Evolutionary conservation across 2,329 filamentous ascomycete species (phyloP).

Genomic region (Fonsecaea pugnacius): DNA sequence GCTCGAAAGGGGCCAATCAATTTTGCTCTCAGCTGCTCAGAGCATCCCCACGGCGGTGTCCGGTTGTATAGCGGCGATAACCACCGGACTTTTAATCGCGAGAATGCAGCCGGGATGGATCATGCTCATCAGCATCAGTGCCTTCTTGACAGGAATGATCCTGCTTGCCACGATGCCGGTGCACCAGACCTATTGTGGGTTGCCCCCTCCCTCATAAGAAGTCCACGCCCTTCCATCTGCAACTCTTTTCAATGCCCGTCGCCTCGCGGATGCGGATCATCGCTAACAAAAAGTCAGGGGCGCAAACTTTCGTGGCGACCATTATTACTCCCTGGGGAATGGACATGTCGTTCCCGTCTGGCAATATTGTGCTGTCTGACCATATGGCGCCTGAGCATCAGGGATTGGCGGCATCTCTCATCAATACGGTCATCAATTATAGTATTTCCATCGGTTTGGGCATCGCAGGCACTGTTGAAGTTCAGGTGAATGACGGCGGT

Average conservation of each 20-base stretch:
- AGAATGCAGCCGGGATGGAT: slow-evolving; percentile 29
- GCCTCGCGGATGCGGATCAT: not conserved
- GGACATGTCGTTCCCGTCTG: slow-evolving; percentile 51
- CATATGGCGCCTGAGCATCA: slow-evolving; percentile 47
- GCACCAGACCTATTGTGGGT: slow-evolving; percentile 52
- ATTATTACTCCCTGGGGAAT: slow-evolving; percentile 55
- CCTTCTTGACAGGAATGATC: slow-evolving; percentile 28
- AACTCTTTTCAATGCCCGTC: not conserved
- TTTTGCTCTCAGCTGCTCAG: slow-evolving; percentile 41
- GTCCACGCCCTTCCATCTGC: not conserved
- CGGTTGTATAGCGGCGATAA: slow-evolving; percentile 42
- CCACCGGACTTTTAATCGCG: slow-evolving; percentile 27
- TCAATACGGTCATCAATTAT: slow-evolving; percentile 52
- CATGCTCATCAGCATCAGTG: slow-evolving; percentile 31
- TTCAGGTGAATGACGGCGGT: slow-evolving; percentile 44
- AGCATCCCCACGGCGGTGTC: slow-evolving; percentile 39
- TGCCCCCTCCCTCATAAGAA: not conserved
- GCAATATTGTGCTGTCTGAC: slow-evolving; percentile 47
- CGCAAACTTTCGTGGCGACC: slow-evolving; percentile 61
- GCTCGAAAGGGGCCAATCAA: slow-evolving; percentile 35
- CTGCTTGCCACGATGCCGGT: slow-evolving; percentile 31
- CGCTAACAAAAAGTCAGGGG: slow-evolving; percentile 43
- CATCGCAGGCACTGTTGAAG: slow-evolving; percentile 50
- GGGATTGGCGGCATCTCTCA: slow-evolving; percentile 46
- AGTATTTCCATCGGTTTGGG: slow-evolving; percentile 50